Conservation (phyloP, 1,139 yeast genomes). For the Keqinozyma sinolaborantium region DNA sequence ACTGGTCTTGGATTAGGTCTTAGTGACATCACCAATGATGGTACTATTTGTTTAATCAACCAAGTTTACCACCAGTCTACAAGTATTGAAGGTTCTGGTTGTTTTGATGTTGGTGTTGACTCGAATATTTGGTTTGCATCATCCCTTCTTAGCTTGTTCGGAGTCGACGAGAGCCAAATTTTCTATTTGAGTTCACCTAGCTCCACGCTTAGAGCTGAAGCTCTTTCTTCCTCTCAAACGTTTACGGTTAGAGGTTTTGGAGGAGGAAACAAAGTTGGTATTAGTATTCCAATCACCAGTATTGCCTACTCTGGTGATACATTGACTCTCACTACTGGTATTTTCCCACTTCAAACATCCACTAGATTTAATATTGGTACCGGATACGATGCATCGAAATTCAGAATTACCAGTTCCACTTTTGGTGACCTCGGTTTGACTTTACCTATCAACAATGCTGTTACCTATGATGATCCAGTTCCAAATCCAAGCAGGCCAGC, state of each 20-base stretch:
- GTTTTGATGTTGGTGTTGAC: slow-evolving; percentile 19
- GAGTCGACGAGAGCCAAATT: slow-evolving; percentile 11
- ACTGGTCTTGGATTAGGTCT: slow-evolving; percentile 8
- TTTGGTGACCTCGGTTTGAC: slow-evolving; percentile 6
- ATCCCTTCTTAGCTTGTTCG: too few species aligned
- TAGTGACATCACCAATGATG: slow-evolving; percentile 17
- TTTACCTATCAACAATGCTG: slow-evolving; percentile 9
- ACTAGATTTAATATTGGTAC: slow-evolving; percentile 17
- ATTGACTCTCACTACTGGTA: slow-evolving; percentile 8
- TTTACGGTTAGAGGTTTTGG: slow-evolving; percentile 29
- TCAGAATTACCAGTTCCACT: slow-evolving; percentile 5
- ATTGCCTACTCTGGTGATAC: slow-evolving; percentile 4
- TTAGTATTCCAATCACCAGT: slow-evolving; percentile 14
- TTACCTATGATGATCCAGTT: slow-evolving; percentile 15
- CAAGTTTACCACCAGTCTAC: slow-evolving; percentile 18
- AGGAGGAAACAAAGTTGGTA: slow-evolving; percentile 21
- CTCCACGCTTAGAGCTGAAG: slow-evolving; percentile 13
- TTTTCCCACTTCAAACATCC: slow-evolving; percentile 3
- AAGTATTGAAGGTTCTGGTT: slow-evolving; percentile 21
- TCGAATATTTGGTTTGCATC: slow-evolving; percentile 15
- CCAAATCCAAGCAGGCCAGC: slow-evolving; percentile 10
- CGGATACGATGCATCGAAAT: slow-evolving; percentile 14
- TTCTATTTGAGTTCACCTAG: slow-evolving; percentile 11
- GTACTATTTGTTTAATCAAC: slow-evolving; percentile 23
- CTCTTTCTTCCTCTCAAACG: slow-evolving; percentile 12